Percentiles rank a stretch among this genome's conserved stretches.
Conservation (phyloP, 768 basidiomycete species). For the Krasilnikovozyma curviuscula region DNA sequence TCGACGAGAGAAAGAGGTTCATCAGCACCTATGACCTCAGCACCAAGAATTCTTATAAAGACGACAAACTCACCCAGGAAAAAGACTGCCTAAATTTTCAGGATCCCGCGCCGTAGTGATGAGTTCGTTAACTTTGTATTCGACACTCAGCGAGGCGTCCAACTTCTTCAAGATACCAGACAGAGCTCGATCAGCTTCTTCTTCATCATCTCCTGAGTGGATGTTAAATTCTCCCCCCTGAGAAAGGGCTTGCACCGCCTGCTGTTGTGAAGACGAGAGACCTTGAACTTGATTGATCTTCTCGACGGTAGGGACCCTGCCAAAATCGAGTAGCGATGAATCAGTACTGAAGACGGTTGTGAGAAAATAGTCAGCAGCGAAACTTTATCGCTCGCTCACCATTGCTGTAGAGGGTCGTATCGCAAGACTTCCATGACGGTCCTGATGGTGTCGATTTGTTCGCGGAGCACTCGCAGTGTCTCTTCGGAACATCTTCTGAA, state of each 20-base stretch:
- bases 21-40: background rate
- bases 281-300: constrained; percentile 21
- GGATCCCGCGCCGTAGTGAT: constrained; percentile 70
- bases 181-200: constrained; percentile 78
- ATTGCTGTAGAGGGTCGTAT: constrained; percentile 82
- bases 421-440: constrained; percentile 94
- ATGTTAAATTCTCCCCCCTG: background rate
- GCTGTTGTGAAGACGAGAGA: background rate
- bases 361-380: background rate
- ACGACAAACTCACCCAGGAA: constrained; percentile 18
- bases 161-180: constrained; percentile 62
- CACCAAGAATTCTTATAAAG: background rate
- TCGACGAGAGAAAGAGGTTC: no score
- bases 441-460: constrained; percentile 67
- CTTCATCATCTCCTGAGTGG: no score
- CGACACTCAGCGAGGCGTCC: constrained; percentile 64
- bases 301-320: constrained; percentile 31
- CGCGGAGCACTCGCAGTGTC: constrained; percentile 72
- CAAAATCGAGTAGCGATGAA: background rate
- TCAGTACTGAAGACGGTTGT: background rate
- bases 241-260: background rate
- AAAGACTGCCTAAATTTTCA: constrained; percentile 60
- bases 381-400: constrained; percentile 33
- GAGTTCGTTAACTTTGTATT: constrained; percentile 82
- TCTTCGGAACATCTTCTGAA: constrained; percentile 91